Evolutionary conservation across 176 grass and related monocot species (phyloP).

Genomic region (Tuctoria greenei): DNA sequence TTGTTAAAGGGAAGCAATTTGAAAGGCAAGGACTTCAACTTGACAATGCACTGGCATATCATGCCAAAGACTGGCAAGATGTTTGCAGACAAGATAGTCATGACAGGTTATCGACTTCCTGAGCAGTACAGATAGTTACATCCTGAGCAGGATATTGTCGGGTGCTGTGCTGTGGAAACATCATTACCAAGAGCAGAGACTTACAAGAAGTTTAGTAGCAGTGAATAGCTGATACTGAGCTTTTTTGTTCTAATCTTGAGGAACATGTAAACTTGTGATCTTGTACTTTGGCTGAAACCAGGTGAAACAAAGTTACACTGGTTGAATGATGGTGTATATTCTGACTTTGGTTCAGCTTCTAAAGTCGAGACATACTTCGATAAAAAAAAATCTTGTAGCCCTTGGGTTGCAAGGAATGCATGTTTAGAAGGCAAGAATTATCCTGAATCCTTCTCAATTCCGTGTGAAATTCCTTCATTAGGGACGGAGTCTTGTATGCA

Average conservation of each 20-base stretch:
- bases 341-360: neutral
- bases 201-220: conserved; percentile 12
- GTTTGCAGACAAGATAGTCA: conserved; percentile 97
- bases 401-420: neutral
- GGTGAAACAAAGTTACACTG: conserved; percentile 11
- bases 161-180: neutral
- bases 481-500: no score
- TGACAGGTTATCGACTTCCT: conserved; percentile 79
- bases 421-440: neutral
- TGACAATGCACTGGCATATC: conserved; percentile 99
- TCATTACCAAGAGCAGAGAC: conserved; percentile 8
- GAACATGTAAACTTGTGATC: conserved; percentile 24
- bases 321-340: neutral
- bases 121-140: conserved; percentile 92
- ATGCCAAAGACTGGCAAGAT: conserved; percentile 99
- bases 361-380: neutral
- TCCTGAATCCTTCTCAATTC: neutral
- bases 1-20: conserved; percentile 80
- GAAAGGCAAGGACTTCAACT: conserved; percentile 84
- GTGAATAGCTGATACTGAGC: conserved; percentile 16
- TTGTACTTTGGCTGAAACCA: conserved; percentile 18
- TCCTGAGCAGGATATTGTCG: neutral
- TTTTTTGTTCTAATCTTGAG: conserved; percentile 34
- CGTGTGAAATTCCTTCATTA: no score
- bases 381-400: neutral